These are phyloP conservation scores for Leishmania martiniquensis DNA, from an alignment of 208 protist species.

Conservation along the genomic window DNA sequence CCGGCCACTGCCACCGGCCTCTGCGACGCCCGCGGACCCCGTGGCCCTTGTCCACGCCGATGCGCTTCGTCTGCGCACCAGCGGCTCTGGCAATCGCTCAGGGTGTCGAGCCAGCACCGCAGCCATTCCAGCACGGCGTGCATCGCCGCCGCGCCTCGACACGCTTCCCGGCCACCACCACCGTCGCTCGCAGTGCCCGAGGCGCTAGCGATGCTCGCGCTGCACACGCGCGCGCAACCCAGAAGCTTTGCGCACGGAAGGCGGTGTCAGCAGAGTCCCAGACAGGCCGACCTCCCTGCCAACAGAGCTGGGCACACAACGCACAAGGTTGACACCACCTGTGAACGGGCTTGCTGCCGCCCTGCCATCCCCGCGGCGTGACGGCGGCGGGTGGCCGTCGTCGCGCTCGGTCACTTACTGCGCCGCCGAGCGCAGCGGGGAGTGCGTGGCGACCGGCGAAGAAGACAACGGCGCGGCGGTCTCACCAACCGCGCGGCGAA, in stretches of 20 bases:
- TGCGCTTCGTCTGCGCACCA: too few species aligned
- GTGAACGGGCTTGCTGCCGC: background rate
- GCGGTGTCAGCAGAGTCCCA: background rate
- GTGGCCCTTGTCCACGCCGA: too few species aligned
- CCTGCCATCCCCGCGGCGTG: background rate
- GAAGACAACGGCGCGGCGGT: background rate
- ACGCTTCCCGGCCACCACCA: background rate
- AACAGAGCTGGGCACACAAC: constrained; percentile 19
- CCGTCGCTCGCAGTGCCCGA: background rate
- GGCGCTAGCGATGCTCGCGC: background rate
- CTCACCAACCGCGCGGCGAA: background rate
- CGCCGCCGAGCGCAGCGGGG: background rate
- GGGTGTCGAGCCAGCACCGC: too few species aligned
- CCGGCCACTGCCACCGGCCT: too few species aligned
- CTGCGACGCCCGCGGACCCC: too few species aligned
- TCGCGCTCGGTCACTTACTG: background rate
- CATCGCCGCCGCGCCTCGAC: too few species aligned
- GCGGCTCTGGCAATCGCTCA: too few species aligned
- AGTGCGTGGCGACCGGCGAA: background rate
- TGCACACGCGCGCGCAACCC: background rate
- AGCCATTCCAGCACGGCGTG: too few species aligned
- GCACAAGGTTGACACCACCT: constrained; percentile 25
- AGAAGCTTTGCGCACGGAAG: background rate
- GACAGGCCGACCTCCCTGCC: constrained; percentile 2
- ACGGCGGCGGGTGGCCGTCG: background rate